These are phyloP conservation scores for Trichoderma aggressivum DNA, from an alignment of 2,329 filamentous ascomycete genomes.

Conservation along the genomic window DNA sequence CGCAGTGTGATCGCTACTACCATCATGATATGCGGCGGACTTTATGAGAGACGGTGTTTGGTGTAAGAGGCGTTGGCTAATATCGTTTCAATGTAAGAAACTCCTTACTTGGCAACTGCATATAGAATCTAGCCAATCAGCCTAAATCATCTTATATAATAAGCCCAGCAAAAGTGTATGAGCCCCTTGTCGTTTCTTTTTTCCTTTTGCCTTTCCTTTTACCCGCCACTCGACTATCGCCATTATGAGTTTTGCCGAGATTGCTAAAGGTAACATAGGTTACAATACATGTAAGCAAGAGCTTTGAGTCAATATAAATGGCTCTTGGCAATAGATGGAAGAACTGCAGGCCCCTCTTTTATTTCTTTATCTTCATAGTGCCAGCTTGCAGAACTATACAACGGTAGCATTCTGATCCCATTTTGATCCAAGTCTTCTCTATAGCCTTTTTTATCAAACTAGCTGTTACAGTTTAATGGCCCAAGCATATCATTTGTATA, in stretches of 20 bases:
- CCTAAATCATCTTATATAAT: slow-evolving; percentile 4
- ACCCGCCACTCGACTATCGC: neutral
- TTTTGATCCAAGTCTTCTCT: neutral
- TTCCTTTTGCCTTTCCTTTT: neutral
- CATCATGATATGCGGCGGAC: neutral
- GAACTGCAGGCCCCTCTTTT: neutral
- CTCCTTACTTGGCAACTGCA: neutral
- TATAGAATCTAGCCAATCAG: slow-evolving; percentile 6
- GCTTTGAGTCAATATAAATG: neutral
- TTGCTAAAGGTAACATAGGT: slow-evolving; percentile 1
- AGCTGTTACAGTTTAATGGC: neutral
- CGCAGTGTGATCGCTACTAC: neutral
- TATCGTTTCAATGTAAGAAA: neutral
- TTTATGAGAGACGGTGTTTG: neutral
- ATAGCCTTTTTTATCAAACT: neutral
- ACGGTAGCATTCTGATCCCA: neutral
- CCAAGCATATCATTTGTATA: neutral
- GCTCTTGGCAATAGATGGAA: neutral
- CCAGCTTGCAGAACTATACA: neutral
- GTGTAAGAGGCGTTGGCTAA: neutral
- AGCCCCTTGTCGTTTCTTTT: neutral
- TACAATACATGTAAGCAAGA: neutral
- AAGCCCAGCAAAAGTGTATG: neutral
- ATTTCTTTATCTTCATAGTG: neutral
- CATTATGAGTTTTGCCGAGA: slow-evolving; percentile 9